These are phyloP conservation scores for Russula abietina DNA, from an alignment of 768 basidiomycete genomes.

Conservation along the genomic window DNA sequence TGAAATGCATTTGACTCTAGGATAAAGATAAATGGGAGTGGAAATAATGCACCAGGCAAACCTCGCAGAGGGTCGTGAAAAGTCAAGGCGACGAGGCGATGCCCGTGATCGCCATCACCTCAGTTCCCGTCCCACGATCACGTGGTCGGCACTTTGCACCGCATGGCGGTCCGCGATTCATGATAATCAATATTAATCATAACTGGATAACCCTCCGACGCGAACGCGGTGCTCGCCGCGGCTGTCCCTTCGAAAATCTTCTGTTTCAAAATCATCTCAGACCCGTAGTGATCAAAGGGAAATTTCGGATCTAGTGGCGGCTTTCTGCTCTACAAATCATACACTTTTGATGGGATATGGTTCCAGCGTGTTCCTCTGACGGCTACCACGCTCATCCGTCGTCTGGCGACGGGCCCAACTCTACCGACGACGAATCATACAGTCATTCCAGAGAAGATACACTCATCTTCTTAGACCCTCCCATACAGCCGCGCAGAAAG, in stretches of 20 bases:
- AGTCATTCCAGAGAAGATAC: neutral
- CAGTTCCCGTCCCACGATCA: conserved; percentile 11
- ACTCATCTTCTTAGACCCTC: neutral
- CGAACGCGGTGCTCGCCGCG: too few relatives aligned
- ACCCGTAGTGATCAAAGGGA: neutral
- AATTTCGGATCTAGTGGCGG: neutral
- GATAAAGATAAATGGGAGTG: conserved; percentile 6
- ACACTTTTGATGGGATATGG: neutral
- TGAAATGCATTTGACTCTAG: conserved; percentile 27
- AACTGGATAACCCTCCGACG: too few relatives aligned
- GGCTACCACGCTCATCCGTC: neutral
- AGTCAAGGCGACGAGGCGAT: conserved; percentile 4
- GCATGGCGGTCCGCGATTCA: neutral
- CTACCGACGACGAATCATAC: neutral
- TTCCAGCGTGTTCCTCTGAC: neutral
- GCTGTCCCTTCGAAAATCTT: neutral
- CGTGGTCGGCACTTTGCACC: neutral
- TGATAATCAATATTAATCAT: too few relatives aligned
- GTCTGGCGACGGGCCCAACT: neutral
- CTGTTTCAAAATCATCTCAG: neutral
- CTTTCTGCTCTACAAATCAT: neutral
- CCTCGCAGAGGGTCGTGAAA: conserved; percentile 22
- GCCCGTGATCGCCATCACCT: neutral
- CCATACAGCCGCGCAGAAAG: neutral
- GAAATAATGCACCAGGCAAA: conserved; percentile 23